Evolutionary conservation across 495 filamentous ascomycete species (phyloP).

Genomic region (Pyrenula aspistea): DNA sequence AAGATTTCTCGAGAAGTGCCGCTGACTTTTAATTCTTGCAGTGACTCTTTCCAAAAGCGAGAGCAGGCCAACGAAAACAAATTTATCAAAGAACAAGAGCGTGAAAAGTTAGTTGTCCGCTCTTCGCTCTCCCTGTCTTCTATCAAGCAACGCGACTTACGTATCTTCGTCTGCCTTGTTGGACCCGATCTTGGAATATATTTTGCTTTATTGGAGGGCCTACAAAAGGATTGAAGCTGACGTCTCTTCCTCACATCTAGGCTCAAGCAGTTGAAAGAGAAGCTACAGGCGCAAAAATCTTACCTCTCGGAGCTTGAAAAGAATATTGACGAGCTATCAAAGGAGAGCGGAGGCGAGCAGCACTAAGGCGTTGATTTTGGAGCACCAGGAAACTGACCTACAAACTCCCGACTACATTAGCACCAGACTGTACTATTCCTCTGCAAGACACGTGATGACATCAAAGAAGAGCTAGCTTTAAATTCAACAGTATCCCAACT

Average conservation of each 20-base stretch:
- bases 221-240: neutral
- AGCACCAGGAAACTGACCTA: too few species aligned
- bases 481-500: too few species aligned
- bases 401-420: too few species aligned
- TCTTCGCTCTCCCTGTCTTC: neutral
- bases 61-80: constrained; percentile 78
- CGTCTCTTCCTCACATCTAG: constrained; percentile 16
- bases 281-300: constrained; percentile 65
- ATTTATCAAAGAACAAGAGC: constrained; percentile 74
- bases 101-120: constrained; percentile 50
- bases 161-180: too few species aligned
- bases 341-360: constrained; percentile 51
- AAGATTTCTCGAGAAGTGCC: neutral
- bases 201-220: too few species aligned
- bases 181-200: neutral
- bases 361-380: too few species aligned
- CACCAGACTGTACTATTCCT: too few species aligned
- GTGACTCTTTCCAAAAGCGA: constrained; percentile 82
- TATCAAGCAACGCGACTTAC: constrained; percentile 1
- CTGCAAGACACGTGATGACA: too few species aligned
- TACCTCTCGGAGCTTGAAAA: constrained; percentile 74
- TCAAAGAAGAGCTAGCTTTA: too few species aligned
- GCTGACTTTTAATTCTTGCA: constrained; percentile 16
- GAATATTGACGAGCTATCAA: constrained; percentile 66
- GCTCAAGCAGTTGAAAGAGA: constrained; percentile 54